Base-by-base conservation (phyloP, 2,329 filamentous ascomycete genomes). In the Fusarium duplospermum region DNA sequence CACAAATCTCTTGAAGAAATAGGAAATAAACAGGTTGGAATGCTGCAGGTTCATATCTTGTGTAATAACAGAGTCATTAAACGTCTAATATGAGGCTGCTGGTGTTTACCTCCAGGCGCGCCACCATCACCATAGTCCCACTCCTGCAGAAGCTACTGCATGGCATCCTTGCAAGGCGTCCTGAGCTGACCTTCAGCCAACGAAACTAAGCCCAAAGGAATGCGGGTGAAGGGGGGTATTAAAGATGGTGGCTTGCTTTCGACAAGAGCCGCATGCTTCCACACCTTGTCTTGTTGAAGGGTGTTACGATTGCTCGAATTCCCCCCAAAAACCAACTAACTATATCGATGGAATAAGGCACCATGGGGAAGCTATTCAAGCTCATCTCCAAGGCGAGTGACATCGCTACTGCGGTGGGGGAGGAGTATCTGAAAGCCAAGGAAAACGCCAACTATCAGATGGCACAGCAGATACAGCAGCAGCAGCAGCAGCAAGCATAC, bases 181-280 rank as follows among this genome's bases (percentile, higher is more conserved):
- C 50, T 24, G 29, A 24, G 27, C 29, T 29, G 29, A 31, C 27
- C 29, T 54, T 31, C 9, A 54, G 18, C 27, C 50, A 31, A 33
- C 50, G 3, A 2, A 2, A 54, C 50, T 22, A 33, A 33, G 10
- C 27, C 50, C 10, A 54, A 54, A 54, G 27, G 27, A 33, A 54
- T 54, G 50, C 50, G 10, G 27, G 18, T 31, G 29, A 54, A 27
- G 22, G 45, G 50, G 22, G 18, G 5, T 54, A 20, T 33, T 54
- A 54, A 20, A 54, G 50, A 54, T 54, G 50, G 50, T 54, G 27
- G 50, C 50, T 54, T 54, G 50, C 27, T 54, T 13, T 54, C 50
- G 5, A 31, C 24, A 54, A 54, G 50, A 54, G 50, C 50, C 27
- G 18, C 50, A 54, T 54, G 50, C 13, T 33, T 54, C 50, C 29